Evolutionary conservation across 2,329 filamentous ascomycete species (phyloP).

Genomic region (Colletotrichum endophyticum): DNA sequence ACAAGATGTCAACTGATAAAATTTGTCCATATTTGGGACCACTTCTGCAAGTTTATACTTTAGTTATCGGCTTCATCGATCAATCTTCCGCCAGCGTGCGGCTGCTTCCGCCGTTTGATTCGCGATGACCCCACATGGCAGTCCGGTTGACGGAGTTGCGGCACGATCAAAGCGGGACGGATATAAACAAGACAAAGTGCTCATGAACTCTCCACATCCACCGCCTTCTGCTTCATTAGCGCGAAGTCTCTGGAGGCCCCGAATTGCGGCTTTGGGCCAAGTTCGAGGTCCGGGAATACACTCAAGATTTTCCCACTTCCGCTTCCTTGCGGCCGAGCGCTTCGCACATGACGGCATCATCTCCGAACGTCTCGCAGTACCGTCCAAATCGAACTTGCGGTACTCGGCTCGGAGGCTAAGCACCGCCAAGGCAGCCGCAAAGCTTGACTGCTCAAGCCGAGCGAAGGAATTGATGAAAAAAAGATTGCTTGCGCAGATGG

Average conservation of each 20-base stretch:
- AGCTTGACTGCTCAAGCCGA: background rate
- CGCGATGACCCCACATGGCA: background rate
- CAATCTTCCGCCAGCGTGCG: background rate
- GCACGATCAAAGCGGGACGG: background rate
- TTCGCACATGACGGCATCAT: background rate
- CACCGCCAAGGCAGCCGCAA: slow-evolving; percentile 1
- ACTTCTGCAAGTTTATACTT: background rate
- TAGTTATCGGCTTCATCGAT: background rate
- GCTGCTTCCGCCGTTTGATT: background rate
- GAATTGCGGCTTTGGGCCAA: background rate
- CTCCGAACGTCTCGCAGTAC: no score
- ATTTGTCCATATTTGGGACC: background rate
- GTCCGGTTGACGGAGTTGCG: background rate
- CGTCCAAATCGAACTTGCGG: rapidly evolving
- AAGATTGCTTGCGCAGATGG: background rate
- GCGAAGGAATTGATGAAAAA: background rate
- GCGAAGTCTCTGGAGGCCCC: background rate
- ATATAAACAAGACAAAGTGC: background rate
- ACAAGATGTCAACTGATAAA: background rate
- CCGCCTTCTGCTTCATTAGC: background rate
- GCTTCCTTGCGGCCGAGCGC: no score
- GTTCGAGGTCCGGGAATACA: background rate
- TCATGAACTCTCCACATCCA: background rate
- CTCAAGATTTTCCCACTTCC: background rate
- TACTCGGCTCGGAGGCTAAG: background rate